Percentiles rank a stretch among this genome's conserved stretches.
These are phyloP conservation scores for Fusarium albosuccineum DNA, from an alignment of 2,329 filamentous ascomycete genomes.

Conservation along the genomic window DNA sequence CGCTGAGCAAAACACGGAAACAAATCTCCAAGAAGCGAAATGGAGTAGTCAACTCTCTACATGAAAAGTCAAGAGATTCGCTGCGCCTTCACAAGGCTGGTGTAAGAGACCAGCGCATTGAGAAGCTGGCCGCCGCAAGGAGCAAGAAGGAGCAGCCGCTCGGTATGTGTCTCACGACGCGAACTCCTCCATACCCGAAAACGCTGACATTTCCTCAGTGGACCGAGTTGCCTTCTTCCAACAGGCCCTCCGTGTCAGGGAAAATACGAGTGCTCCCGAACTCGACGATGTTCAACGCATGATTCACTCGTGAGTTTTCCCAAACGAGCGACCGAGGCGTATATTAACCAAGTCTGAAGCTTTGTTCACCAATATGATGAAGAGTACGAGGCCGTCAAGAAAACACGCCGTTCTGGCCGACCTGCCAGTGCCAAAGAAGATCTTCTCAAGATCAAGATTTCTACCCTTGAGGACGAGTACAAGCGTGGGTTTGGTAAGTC, in stretches of 20 bases:
- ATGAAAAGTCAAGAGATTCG: conserved; percentile 90
- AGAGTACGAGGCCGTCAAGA: conserved; percentile 75
- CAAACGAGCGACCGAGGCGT: background rate
- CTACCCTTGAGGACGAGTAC: conserved; percentile 81
- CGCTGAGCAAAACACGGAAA: conserved; percentile 87
- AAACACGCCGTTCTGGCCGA: conserved; percentile 80
- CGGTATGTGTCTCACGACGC: conserved; percentile 61
- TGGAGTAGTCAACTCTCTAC: conserved; percentile 78
- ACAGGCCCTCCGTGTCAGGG: conserved; percentile 65
- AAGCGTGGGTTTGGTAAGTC: conserved; percentile 82
- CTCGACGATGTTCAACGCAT: conserved; percentile 70
- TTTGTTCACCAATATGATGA: conserved; percentile 78
- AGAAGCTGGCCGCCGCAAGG: conserved; percentile 76
- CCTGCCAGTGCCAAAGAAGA: conserved; percentile 84
- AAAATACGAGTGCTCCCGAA: conserved; percentile 65
- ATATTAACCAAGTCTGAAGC: conserved; percentile 51
- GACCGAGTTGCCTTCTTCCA: conserved; percentile 74
- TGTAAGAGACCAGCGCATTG: conserved; percentile 85
- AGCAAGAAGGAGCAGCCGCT: conserved; percentile 81
- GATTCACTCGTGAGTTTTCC: conserved; percentile 67
- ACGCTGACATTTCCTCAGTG: conserved; percentile 43
- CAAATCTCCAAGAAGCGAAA: conserved; percentile 90
- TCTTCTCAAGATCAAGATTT: conserved; percentile 78
- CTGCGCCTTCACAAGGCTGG: conserved; percentile 83
- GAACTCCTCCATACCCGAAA: background rate